phyloP scores from a whole-genome alignment of 129 eudicot genomes.

The Dittrichia graveolens region DNA sequence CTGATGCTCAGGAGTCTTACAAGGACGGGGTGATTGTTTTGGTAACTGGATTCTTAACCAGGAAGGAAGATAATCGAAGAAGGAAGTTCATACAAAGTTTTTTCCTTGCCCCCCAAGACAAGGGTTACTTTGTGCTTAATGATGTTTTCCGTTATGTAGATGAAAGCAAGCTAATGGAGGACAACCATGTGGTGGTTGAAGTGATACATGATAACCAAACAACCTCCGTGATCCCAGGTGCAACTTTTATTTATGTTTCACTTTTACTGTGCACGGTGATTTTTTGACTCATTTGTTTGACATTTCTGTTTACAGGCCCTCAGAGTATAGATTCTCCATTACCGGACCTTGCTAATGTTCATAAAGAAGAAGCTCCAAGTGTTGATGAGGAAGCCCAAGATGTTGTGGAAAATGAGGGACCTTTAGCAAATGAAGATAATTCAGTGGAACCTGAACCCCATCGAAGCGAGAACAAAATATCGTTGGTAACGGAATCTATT shows the following conservation, averaged over 20 bases:
- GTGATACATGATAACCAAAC: constrained; percentile 40
- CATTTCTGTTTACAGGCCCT: constrained; percentile 44
- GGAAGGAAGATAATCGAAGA: constrained; percentile 51
- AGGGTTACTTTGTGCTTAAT: constrained; percentile 72
- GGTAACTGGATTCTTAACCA: constrained; percentile 61
- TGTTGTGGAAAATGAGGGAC: constrained; percentile 38
- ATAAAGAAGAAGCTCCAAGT: constrained; percentile 38
- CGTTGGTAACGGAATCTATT: constrained; percentile 35
- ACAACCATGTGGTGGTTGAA: constrained; percentile 30
- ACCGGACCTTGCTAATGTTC: constrained; percentile 32
- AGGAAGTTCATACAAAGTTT: constrained; percentile 65
- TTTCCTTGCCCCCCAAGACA: constrained; percentile 78
- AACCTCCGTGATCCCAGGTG: constrained; percentile 39
- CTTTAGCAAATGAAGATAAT: constrained; percentile 38
- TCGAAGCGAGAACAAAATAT: constrained; percentile 34
- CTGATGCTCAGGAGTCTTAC: constrained; percentile 67
- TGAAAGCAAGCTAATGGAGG: constrained; percentile 39
- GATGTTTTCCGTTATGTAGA: constrained; percentile 66
- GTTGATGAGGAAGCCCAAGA: constrained; percentile 39
- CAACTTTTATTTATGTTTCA: constrained; percentile 35
- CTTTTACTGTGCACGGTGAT: background rate
- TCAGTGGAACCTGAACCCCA: constrained; percentile 33
- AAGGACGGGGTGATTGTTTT: constrained; percentile 66
- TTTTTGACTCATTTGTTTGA: background rate
- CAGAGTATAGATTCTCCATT: constrained; percentile 40